Percentiles rank a stretch among this genome's conserved stretches.
phyloP scores from a whole-genome alignment of 1,139 yeast genomes.

The Kurtzmaniella quercitrusa region DNA sequence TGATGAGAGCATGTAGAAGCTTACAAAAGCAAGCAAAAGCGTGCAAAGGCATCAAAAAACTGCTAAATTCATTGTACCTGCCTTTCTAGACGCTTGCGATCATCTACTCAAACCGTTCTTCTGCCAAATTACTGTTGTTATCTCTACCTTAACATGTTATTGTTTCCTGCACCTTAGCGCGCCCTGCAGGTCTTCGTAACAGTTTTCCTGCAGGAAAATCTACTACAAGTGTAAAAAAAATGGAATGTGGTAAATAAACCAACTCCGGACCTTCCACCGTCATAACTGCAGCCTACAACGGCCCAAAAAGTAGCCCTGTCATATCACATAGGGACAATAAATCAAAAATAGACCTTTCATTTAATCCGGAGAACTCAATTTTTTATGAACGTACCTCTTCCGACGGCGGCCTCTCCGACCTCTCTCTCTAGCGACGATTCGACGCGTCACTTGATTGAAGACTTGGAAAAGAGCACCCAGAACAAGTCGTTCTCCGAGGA shows the following conservation, averaged over 20 bases:
- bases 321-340: neutral
- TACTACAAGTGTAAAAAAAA: neutral
- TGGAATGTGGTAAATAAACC: neutral
- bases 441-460: slow-evolving; percentile 28
- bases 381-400: slow-evolving; percentile 3
- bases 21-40: no score
- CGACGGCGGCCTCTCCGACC: slow-evolving; percentile 19
- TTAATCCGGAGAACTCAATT: neutral
- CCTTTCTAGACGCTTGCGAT: no score
- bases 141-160: neutral
- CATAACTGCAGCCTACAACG: neutral
- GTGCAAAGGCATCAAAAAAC: no score
- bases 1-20: no score
- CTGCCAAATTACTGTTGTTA: no score
- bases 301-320: neutral
- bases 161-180: neutral
- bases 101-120: no score
- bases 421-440: slow-evolving; percentile 26
- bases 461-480: slow-evolving; percentile 16
- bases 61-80: no score
- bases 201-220: neutral
- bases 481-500: neutral
- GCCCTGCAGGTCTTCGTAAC: neutral
- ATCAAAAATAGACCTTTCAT: neutral
- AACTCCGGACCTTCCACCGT: neutral